Evolutionary conservation across 2,329 filamentous ascomycete genomes (phyloP), one percentile per base, ranked within the genome.

Genomic region (Botryosphaeria dothidea): DNA sequence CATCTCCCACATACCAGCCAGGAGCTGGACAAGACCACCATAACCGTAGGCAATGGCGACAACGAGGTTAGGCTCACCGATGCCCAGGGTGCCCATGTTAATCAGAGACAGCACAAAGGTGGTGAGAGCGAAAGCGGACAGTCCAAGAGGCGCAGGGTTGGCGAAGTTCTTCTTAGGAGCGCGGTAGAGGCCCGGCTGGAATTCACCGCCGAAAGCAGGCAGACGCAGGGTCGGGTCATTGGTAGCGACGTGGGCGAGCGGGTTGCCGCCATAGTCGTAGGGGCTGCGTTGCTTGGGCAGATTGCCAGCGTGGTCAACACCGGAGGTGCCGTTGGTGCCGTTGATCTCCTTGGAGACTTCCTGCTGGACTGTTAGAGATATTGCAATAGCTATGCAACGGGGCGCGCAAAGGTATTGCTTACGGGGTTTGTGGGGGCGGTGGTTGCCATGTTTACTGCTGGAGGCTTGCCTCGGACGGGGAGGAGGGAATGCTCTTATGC

Each of bases 41-140:
- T 80, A 80, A 3, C 71, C 78, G 66, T 75, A 79, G 13, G 78
- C 78, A 65, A 75, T 70, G 45, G 76, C 78, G 63, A 80, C 72
- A 63, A 80, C 78, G 19, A 80, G 68, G 69, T 75, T 79, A 13
- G 78, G 78, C 66, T 72, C 72, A 31, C 65, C 65, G 46, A 79
- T 70, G 43, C 71, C 72, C 3, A 71, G 69, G 4, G 77, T 79
- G 23, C 73, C 71, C 70, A 80, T 61, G 71, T 80, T 80, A 71
- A 80, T 78, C 25, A 74, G 66, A 9, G 76, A 78, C 38, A 88
- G 80, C 15, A 84, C 78, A 71, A 88, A 86, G 9, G 85, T 87
- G 17, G 86, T 87, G 67, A 86, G 70, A n/a, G 85, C 84, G 74
- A 88, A 88, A 75, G 83, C 84, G 62, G 84, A 80, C 56, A 86